These are phyloP conservation scores for Aphanomyces euteiches DNA, from an alignment of 352 stramenopile genomes.

Conservation along the genomic window DNA sequence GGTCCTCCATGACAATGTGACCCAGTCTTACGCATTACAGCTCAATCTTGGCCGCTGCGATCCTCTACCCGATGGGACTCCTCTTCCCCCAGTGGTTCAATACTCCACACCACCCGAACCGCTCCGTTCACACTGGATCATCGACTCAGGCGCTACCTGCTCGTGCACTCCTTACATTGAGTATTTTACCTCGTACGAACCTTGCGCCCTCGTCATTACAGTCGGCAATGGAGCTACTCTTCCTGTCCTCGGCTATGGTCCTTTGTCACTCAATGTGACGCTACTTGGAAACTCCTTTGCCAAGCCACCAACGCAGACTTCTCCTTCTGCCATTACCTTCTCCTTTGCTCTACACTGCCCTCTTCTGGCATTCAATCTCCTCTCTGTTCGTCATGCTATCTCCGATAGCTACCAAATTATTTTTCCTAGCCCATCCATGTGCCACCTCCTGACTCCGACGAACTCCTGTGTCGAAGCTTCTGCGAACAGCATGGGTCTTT, in stretches of 20 bases:
- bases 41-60: too few relatives aligned
- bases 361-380: background rate
- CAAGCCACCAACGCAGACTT: background rate
- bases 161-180: background rate
- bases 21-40: too few relatives aligned
- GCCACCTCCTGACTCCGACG: background rate
- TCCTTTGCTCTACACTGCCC: background rate
- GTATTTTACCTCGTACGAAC: conserved; percentile 11
- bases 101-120: too few relatives aligned
- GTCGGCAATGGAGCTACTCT: background rate
- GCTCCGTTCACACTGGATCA: background rate
- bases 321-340: background rate
- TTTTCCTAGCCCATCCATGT: background rate
- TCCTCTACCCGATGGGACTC: too few relatives aligned
- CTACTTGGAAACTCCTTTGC: background rate
- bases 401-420: background rate
- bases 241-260: background rate
- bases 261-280: background rate
- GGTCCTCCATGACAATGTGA: too few relatives aligned
- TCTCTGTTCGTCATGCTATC: background rate
- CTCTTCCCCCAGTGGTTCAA: too few relatives aligned
- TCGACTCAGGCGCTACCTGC: background rate
- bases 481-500: background rate
- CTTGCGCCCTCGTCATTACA: background rate
- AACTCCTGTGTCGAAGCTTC: background rate